Percentiles rank a stretch among this genome's conserved stretches.
phyloP scores from a whole-genome alignment of 2,329 filamentous ascomycete species.

The Esteya vermicola region DNA sequence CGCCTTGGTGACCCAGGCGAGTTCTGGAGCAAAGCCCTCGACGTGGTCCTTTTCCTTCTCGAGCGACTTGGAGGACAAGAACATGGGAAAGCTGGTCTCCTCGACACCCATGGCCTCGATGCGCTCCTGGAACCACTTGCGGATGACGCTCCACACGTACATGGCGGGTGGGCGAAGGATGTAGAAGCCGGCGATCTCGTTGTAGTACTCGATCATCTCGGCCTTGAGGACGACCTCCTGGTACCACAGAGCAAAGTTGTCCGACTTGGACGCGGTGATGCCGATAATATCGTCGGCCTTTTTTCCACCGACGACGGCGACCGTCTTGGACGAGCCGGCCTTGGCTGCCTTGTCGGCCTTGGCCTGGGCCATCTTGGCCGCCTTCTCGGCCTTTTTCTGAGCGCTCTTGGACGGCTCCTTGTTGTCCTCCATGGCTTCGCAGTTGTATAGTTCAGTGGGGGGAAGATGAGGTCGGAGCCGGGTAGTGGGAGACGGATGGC shows the following conservation, averaged over 20 bases:
- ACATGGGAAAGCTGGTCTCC: slow-evolving; percentile 94
- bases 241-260: slow-evolving; percentile 91
- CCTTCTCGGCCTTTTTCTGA: slow-evolving; percentile 52
- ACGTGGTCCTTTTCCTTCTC: slow-evolving; percentile 88
- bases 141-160: slow-evolving; percentile 51
- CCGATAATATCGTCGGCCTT: slow-evolving; percentile 62
- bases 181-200: slow-evolving; percentile 90
- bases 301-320: slow-evolving; percentile 42
- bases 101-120: slow-evolving; percentile 89
- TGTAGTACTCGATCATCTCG: slow-evolving; percentile 93
- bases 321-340: slow-evolving; percentile 24
- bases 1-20: slow-evolving; percentile 80
- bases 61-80: slow-evolving; percentile 82
- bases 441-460: too few species aligned
- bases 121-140: slow-evolving; percentile 52
- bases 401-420: slow-evolving; percentile 44
- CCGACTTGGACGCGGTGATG: slow-evolving; percentile 72
- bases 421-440: slow-evolving; percentile 13
- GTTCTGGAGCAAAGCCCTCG: slow-evolving; percentile 92
- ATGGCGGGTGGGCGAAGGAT: slow-evolving; percentile 59
- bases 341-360: slow-evolving; percentile 50
- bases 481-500: too few species aligned
- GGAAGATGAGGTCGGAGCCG: background rate
- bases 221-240: slow-evolving; percentile 95
- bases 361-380: slow-evolving; percentile 39